These are phyloP conservation scores for Yamadazyma atlantica DNA, from an alignment of 1,139 yeast species.

Conservation along the genomic window DNA sequence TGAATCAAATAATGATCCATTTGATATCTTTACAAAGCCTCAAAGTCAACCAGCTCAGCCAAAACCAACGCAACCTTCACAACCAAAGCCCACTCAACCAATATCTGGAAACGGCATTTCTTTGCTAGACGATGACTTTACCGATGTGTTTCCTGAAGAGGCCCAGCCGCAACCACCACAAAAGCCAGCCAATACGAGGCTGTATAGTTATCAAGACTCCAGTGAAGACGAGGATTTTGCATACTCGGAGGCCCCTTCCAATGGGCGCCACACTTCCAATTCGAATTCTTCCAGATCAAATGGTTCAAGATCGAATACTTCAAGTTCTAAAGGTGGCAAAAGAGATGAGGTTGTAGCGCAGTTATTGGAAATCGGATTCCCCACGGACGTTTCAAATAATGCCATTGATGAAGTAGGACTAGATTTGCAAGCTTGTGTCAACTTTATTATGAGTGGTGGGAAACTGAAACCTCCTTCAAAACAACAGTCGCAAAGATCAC, in stretches of 20 bases:
- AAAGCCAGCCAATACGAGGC: too few species aligned
- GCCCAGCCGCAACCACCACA: conserved; percentile 10
- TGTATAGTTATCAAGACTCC: too few species aligned
- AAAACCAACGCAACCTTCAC: neutral
- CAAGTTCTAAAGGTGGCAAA: too few species aligned
- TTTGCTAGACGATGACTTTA: conserved; percentile 45
- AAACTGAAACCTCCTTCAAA: conserved; percentile 16
- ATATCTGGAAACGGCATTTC: conserved; percentile 8
- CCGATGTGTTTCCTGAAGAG: conserved; percentile 31
- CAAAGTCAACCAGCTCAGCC: neutral
- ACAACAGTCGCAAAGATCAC: conserved; percentile 3
- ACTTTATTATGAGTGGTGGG: conserved; percentile 54
- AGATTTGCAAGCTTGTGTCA: conserved; percentile 67
- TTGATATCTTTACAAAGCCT: conserved; percentile 16
- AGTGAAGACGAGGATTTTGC: too few species aligned
- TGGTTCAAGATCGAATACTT: too few species aligned
- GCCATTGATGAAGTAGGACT: conserved; percentile 62
- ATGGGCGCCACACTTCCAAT: too few species aligned
- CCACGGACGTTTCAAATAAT: conserved; percentile 55
- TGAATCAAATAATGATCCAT: conserved; percentile 19
- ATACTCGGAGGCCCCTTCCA: too few species aligned
- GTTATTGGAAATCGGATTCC: conserved; percentile 77
- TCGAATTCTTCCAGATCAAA: too few species aligned
- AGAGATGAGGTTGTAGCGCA: conserved; percentile 64
- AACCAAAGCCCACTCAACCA: neutral